Evolutionary conservation across 2,329 filamentous ascomycete genomes (phyloP).

Genomic region (Calonectria montana): DNA sequence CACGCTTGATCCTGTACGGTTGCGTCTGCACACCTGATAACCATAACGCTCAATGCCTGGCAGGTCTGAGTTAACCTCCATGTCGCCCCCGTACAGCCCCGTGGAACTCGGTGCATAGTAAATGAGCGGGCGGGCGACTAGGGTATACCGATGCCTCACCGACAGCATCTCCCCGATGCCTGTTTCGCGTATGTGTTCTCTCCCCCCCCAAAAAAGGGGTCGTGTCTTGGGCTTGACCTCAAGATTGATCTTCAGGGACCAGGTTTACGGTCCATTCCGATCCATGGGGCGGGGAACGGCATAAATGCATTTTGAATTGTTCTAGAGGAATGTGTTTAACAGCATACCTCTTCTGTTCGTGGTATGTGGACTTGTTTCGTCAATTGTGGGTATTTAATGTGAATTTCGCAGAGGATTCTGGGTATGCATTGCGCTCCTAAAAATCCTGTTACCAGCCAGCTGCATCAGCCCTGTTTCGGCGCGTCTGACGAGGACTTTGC

Average conservation of each 20-base stretch:
- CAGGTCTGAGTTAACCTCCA: not conserved
- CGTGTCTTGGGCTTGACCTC: conserved; percentile 18
- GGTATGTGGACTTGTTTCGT: conserved; percentile 30
- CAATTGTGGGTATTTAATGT: not conserved
- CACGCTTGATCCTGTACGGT: not conserved
- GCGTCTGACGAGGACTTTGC: not conserved
- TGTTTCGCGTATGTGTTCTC: conserved; percentile 27
- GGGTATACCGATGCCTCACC: conserved; percentile 9
- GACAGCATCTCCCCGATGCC: conserved; percentile 9
- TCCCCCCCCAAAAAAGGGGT: conserved; percentile 35
- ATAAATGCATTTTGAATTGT: not conserved
- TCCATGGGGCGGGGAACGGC: conserved; percentile 11
- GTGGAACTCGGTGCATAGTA: not conserved
- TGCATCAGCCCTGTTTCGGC: conserved; percentile 3
- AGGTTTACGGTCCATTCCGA: conserved; percentile 35
- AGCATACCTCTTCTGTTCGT: not conserved
- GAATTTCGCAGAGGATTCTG: not conserved
- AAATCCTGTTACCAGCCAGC: not conserved
- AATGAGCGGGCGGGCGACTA: conserved; percentile 2
- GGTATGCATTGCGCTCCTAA: not conserved
- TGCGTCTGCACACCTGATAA: not conserved
- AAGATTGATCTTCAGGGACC: conserved; percentile 33
- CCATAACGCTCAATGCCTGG: not conserved
- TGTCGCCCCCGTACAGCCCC: not conserved
- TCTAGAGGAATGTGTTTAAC: not conserved